phyloP scores from a whole-genome alignment of 768 basidiomycete species.

The Calocybe cyanea region DNA sequence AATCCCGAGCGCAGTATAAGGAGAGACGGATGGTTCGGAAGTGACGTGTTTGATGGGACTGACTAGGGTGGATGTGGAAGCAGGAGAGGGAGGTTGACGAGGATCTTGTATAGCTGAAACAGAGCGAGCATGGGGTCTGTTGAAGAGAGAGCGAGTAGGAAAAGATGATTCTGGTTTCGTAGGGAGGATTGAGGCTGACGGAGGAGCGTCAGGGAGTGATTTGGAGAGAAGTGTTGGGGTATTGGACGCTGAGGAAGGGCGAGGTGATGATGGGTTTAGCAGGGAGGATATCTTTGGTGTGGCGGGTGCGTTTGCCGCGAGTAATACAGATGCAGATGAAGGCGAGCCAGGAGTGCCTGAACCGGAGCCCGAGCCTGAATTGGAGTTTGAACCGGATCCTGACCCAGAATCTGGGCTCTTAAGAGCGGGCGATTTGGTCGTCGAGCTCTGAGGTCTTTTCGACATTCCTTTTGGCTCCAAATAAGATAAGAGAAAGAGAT shows the following conservation, averaged over 20 bases:
- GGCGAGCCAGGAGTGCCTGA: too few species aligned
- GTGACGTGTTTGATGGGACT: constrained; percentile 13
- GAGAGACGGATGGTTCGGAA: constrained; percentile 10
- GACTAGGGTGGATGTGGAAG: constrained; percentile 5
- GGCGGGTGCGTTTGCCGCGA: neutral
- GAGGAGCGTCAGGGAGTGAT: neutral
- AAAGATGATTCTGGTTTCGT: neutral
- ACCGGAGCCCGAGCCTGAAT: too few species aligned
- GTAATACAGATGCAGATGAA: too few species aligned
- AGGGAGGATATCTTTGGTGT: constrained; percentile 2
- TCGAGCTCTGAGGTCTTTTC: too few species aligned
- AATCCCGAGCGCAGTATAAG: too few species aligned
- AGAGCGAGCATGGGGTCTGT: constrained; percentile 10
- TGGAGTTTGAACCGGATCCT: too few species aligned
- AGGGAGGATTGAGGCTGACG: too few species aligned
- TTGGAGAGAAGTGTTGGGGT: neutral
- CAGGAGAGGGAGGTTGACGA: too few species aligned
- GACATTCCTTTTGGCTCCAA: too few species aligned
- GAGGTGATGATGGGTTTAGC: constrained; percentile 2
- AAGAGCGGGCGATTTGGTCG: too few species aligned
- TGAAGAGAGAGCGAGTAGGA: neutral
- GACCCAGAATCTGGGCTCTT: too few species aligned
- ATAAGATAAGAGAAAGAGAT: too few species aligned
- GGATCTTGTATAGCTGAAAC: constrained; percentile 7
- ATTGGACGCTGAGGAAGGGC: neutral